These are phyloP conservation scores for Diaporthe sp. DNA, from an alignment of 2,329 filamentous ascomycete genomes.

Conservation along the genomic window DNA sequence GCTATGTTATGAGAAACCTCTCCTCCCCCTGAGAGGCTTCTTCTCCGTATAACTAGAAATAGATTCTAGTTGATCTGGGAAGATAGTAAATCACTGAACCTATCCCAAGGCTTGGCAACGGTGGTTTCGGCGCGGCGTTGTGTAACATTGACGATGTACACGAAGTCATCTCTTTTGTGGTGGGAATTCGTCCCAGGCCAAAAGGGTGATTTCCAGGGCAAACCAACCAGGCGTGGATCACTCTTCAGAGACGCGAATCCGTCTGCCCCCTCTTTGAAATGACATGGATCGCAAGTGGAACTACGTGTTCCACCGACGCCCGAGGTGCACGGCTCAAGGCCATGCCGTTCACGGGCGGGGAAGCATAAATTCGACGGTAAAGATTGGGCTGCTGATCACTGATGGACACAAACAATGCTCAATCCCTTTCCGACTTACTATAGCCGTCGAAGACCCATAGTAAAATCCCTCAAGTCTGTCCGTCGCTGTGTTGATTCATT, in stretches of 20 bases:
- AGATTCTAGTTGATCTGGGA: too few relatives aligned
- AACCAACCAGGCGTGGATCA: neutral
- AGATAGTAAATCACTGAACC: too few relatives aligned
- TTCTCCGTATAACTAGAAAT: too few relatives aligned
- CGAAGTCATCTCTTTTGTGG: too few relatives aligned
- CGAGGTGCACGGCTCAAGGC: neutral
- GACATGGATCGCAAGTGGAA: neutral
- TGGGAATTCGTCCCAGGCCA: too few relatives aligned
- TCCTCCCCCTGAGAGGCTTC: too few relatives aligned
- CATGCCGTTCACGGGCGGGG: neutral
- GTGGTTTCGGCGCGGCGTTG: too few relatives aligned
- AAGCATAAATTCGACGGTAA: neutral
- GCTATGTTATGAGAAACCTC: too few relatives aligned
- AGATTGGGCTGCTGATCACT: neutral
- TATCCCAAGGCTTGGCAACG: too few relatives aligned
- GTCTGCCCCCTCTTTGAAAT: neutral
- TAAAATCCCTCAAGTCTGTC: neutral
- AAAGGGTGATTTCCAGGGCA: too few relatives aligned
- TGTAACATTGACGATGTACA: too few relatives aligned
- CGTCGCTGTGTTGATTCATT: neutral
- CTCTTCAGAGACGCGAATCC: neutral
- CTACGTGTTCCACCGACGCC: neutral
- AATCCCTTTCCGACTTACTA: slow-evolving; percentile 7
- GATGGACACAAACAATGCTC: neutral
- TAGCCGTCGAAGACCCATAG: neutral